phyloP scores from a whole-genome alignment of 179 eudicot species.

The Carnegiea gigantea region DNA sequence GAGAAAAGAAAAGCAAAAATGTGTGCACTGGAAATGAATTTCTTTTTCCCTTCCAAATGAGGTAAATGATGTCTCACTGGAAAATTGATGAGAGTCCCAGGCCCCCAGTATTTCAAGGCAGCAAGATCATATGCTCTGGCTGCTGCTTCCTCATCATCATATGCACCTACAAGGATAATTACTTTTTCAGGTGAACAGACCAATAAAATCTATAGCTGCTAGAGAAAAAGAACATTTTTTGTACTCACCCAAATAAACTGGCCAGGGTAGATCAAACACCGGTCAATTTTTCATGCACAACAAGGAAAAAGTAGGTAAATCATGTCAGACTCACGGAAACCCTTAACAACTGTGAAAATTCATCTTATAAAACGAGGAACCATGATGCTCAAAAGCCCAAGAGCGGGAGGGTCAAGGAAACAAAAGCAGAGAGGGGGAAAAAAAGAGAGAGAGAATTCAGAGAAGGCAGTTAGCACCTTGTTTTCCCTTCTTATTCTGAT shows the following conservation, averaged over 20 bases:
- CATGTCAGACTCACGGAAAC: constrained; percentile 20
- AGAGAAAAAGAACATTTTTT: background rate
- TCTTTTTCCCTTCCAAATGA: background rate
- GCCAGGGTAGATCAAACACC: constrained; percentile 17
- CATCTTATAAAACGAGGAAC: background rate
- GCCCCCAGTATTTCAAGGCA: constrained; percentile 98
- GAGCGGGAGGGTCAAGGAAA: background rate
- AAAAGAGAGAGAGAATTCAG: background rate
- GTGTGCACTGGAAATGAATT: background rate
- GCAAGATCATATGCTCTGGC: constrained; percentile 99
- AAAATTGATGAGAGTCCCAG: constrained; percentile 98
- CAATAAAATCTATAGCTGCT: background rate
- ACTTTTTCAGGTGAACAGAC: constrained; percentile 5
- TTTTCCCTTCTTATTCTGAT: constrained; percentile 97
- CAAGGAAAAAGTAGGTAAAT: constrained; percentile 11
- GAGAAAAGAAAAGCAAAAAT: background rate
- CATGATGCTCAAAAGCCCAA: constrained; percentile 2
- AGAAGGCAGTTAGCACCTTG: constrained; percentile 59
- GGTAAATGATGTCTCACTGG: constrained; percentile 61
- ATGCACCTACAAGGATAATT: constrained; percentile 58
- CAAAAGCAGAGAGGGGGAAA: background rate
- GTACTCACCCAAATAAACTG: constrained; percentile 95
- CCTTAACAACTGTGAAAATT: background rate
- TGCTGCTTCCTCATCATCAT: constrained; percentile 99
- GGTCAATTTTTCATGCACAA: constrained; percentile 35